phyloP scores from a whole-genome alignment of 371 early-diverging fungal genomes.

The Actinomucor elegans region DNA sequence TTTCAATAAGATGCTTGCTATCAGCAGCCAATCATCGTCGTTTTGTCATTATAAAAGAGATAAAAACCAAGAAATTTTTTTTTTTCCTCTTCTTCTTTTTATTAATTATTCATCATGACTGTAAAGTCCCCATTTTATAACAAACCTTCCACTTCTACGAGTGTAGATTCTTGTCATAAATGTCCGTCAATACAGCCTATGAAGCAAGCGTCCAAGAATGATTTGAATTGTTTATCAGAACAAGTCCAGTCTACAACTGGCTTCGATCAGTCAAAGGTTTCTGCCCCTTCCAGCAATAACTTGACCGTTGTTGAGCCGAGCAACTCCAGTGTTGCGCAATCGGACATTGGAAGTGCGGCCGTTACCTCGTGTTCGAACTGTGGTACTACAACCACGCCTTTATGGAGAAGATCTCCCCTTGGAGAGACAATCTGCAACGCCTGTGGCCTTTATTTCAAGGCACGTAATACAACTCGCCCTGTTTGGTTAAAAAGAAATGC shows the following conservation, averaged over 20 bases:
- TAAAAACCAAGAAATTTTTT: slow-evolving; percentile 1
- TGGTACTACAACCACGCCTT: slow-evolving; percentile 84
- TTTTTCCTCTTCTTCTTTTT: background rate
- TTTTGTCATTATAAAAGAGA: background rate
- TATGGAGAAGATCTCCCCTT: slow-evolving; percentile 87
- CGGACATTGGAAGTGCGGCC: slow-evolving; percentile 50
- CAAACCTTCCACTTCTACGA: slow-evolving; percentile 53
- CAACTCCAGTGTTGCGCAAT: slow-evolving; percentile 59
- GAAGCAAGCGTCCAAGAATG: slow-evolving; percentile 11
- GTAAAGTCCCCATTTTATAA: slow-evolving; percentile 55
- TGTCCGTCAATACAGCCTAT: slow-evolving; percentile 36
- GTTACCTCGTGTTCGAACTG: slow-evolving; percentile 85
- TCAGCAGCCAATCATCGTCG: slow-evolving; percentile 13
- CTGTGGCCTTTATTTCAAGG: slow-evolving; percentile 86
- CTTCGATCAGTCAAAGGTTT: slow-evolving; percentile 44
- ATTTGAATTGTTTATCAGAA: slow-evolving; percentile 14
- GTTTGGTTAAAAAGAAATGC: slow-evolving; percentile 71
- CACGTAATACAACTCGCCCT: slow-evolving; percentile 80
- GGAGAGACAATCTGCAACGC: slow-evolving; percentile 91
- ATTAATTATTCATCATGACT: slow-evolving; percentile 28
- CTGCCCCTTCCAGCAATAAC: slow-evolving; percentile 46
- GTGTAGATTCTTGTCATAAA: slow-evolving; percentile 55
- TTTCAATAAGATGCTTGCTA: slow-evolving; percentile 1
- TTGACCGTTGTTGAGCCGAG: slow-evolving; percentile 46
- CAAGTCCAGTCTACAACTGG: slow-evolving; percentile 44